Evolutionary conservation across 2,329 filamentous ascomycete genomes (phyloP).

Genomic region (Penicillium paneum): DNA sequence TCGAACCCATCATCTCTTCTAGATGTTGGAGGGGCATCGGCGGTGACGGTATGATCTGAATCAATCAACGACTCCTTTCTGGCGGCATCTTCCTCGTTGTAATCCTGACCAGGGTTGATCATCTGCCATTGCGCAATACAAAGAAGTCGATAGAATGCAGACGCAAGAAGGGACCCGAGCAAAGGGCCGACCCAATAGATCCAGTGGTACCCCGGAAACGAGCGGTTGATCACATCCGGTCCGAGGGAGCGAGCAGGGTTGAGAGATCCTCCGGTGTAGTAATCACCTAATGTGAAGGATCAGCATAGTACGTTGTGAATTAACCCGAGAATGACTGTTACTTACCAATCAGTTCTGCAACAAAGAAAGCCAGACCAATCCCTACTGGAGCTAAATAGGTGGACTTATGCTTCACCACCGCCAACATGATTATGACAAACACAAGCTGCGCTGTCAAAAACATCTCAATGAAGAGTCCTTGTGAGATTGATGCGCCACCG

Average conservation of each 20-base stretch:
- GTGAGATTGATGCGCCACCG: conserved; percentile 50
- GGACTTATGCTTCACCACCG: conserved; percentile 69
- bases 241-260: conserved; percentile 51
- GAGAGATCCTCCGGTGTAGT: conserved; percentile 49
- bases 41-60: conserved; percentile 15
- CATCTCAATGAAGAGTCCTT: conserved; percentile 65
- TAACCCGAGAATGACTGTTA: background rate
- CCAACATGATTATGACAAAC: conserved; percentile 66
- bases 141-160: conserved; percentile 50
- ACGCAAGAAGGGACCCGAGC: conserved; percentile 47
- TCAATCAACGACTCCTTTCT: conserved; percentile 15
- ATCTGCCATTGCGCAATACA: conserved; percentile 45
- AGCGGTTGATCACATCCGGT: conserved; percentile 45
- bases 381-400: conserved; percentile 69
- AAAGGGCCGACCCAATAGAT: conserved; percentile 52
- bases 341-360: conserved; percentile 52
- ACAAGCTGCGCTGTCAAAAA: conserved; percentile 64
- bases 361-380: conserved; percentile 68
- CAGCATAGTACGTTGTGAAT: background rate
- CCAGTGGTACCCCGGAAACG: conserved; percentile 49
- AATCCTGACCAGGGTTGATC: conserved; percentile 57
- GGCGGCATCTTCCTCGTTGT: conserved; percentile 35
- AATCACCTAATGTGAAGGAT: conserved; percentile 35
- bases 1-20: background rate
- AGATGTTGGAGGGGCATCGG: background rate